Percentiles rank a stretch among this genome's conserved stretches.
phyloP scores from a whole-genome alignment of 176 grass and related monocot genomes.

The Oryza longistaminata region DNA sequence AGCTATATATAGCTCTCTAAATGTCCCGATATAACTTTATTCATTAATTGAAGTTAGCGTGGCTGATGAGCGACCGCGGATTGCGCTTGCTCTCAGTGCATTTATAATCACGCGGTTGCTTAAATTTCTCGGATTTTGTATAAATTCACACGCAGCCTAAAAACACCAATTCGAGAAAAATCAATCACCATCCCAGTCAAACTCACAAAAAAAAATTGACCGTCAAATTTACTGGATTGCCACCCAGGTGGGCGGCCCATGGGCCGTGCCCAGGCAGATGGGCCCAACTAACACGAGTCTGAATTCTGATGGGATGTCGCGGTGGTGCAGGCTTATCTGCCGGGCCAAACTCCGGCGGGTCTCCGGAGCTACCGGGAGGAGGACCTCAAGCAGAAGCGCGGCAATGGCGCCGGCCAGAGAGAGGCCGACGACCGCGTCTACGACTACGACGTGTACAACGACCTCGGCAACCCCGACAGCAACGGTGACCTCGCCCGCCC shows the following conservation, averaged over 20 bases:
- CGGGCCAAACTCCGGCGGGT: constrained; percentile 61
- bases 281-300: no score
- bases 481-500: constrained; percentile 30
- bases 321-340: constrained; percentile 58
- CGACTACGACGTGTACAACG: constrained; percentile 84
- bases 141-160: not conserved
- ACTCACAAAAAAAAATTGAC: no score
- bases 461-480: constrained; percentile 58
- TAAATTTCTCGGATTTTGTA: not conserved
- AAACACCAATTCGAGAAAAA: not conserved
- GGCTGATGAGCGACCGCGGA: not conserved
- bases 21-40: not conserved
- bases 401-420: constrained; percentile 51
- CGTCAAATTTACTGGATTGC: not conserved
- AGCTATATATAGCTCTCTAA: not conserved
- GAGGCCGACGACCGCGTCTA: constrained; percentile 63
- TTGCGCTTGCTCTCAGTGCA: not conserved
- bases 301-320: not conserved
- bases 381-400: constrained; percentile 58
- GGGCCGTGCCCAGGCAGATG: no score
- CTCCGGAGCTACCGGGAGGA: constrained; percentile 47
- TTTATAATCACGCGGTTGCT: not conserved
- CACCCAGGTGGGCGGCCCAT: not conserved
- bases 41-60: not conserved
- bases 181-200: no score